A percentile compares a stretch with the other conserved stretches of the same genome.
Evolutionary conservation across 495 filamentous ascomycete species (phyloP).

Genomic region (Corynascus novoguineensis): DNA sequence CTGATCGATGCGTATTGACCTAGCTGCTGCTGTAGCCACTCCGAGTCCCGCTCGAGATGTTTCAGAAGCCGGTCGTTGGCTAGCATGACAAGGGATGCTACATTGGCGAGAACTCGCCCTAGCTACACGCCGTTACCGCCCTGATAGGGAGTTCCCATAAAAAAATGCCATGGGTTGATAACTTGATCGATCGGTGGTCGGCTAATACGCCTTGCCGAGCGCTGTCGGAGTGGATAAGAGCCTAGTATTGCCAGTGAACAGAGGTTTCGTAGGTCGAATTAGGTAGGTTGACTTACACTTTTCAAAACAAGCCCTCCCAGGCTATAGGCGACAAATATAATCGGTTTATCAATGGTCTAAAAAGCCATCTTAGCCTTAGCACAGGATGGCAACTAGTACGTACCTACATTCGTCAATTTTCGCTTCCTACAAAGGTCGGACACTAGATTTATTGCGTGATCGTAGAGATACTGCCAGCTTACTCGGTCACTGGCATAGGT

Average conservation of each 20-base stretch:
- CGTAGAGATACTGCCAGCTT: conserved; percentile 7
- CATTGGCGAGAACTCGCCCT: background rate
- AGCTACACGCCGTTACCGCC: conserved; percentile 4
- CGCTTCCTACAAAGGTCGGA: conserved; percentile 11
- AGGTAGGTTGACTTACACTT: conserved; percentile 17
- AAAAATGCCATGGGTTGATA: conserved; percentile 7
- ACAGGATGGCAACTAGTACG: background rate
- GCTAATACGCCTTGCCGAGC: background rate
- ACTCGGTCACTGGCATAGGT: conserved; percentile 6
- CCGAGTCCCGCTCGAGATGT: conserved; percentile 6
- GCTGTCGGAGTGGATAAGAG: conserved; percentile 12
- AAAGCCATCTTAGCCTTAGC: background rate
- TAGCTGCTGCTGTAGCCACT: conserved; percentile 2
- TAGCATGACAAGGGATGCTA: background rate
- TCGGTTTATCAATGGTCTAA: conserved; percentile 15
- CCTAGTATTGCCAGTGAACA: conserved; percentile 7
- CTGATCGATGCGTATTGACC: background rate
- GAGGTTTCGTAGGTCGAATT: background rate
- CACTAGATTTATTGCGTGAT: conserved; percentile 9
- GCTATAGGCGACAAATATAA: conserved; percentile 36
- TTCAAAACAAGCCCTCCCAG: conserved; percentile 36
- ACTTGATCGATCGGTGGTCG: conserved; percentile 7
- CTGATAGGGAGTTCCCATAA: conserved; percentile 9
- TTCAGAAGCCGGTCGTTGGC: background rate
- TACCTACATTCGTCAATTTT: conserved; percentile 6